Conservation (phyloP, 257 asterid species). For the Lavandula angustifolia region DNA sequence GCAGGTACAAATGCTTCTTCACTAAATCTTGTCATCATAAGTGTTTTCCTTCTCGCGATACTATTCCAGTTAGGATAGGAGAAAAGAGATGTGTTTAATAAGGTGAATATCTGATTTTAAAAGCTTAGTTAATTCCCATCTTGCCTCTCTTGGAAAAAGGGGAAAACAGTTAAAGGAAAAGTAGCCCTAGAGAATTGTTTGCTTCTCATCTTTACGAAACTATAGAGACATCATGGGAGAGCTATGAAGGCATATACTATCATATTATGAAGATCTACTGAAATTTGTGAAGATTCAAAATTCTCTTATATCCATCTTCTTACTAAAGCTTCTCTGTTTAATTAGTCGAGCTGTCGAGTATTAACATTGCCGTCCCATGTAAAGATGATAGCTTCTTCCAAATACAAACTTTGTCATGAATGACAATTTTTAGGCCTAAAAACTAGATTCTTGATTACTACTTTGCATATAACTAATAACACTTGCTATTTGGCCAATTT, state of each 20-base stretch:
- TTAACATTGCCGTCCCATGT: not conserved
- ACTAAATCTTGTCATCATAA: not conserved
- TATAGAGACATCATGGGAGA: too few species aligned
- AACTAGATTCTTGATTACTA: not conserved
- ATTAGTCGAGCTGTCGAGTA: too few species aligned
- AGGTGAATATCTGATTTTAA: not conserved
- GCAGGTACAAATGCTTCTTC: constrained; percentile 53
- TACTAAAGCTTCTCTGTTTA: not conserved
- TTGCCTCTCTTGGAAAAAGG: not conserved
- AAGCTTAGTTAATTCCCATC: too few species aligned
- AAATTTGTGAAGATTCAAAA: too few species aligned
- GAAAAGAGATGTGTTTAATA: constrained; percentile 6
- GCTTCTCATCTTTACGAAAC: too few species aligned
- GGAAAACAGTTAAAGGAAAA: too few species aligned
- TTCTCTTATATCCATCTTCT: not conserved
- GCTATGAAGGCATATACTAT: too few species aligned
- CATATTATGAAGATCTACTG: too few species aligned
- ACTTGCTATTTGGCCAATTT: not conserved
- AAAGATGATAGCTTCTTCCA: not conserved
- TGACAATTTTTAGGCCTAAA: not conserved
- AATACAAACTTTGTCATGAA: not conserved
- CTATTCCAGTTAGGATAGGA: not conserved
- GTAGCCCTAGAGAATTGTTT: too few species aligned
- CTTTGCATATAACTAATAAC: not conserved
- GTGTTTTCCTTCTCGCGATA: not conserved